Base-by-base conservation (phyloP, 805 yeast species). In the Candida dendrica region DNA sequence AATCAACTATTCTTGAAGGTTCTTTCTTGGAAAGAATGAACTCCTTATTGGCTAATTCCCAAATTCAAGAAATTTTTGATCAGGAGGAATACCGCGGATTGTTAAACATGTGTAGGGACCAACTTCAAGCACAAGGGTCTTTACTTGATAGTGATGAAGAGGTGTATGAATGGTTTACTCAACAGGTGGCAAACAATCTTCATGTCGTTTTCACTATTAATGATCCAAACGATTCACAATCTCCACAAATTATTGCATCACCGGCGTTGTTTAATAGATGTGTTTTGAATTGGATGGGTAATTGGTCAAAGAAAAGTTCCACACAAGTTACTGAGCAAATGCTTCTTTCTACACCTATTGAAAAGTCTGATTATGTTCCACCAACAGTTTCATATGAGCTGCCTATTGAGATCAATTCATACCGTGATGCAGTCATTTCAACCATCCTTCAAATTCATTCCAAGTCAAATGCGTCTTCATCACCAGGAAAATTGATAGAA, bases 201-300 rank as follows among this genome's bases (percentile, higher is more conserved):
- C 98, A 91, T 59, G 90, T 89, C 20, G 76, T 88, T 0, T 87
- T 91, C 55, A 84, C 89, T 0, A 72, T 87, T 47, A 74, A 77
- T 43, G 80, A 81, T 24, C 74, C 78, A 0, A 61, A 68, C 14
- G 47, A 52, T 2, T 33, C 44, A 2, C 34, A 42, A 6, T 49
- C 58, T 8, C 68, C 80, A 0, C 74, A 71, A 16, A 68, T 81
- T 13, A 69, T 82, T 2, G 68, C 88, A 0, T 90, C 96, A 0
- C 95, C 96, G 0, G 97, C 97, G 0, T 64, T 90, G 29, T 81
- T 87, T 61, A 90, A 90, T 54, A 68, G 98, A 54, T 90, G 97
- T 66, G 95, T 87, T 2, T 61, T 91, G 32, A 77, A 82, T 53
- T 86, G 91, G 89, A 79, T 88, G 82, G 95, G 95, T 4, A 78